These are phyloP conservation scores for Dacryopinax spathularia DNA, from an alignment of 768 basidiomycete species.

Conservation along the genomic window DNA sequence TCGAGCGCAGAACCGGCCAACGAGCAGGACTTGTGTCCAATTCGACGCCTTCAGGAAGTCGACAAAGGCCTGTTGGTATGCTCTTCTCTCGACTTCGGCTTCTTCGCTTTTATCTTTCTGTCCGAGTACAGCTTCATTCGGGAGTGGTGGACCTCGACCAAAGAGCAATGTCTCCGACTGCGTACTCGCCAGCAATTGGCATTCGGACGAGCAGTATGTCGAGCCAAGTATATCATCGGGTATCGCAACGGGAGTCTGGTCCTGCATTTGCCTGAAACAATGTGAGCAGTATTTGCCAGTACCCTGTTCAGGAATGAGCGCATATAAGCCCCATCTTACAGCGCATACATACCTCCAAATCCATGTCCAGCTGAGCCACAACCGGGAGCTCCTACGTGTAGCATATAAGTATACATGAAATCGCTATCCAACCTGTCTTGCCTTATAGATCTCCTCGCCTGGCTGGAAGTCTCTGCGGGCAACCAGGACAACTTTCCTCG, in stretches of 20 bases:
- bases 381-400: slow-evolving; percentile 55
- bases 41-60: slow-evolving; percentile 38
- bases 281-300: slow-evolving; percentile 58
- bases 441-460: slow-evolving; percentile 70
- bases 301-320: slow-evolving; percentile 26
- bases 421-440: slow-evolving; percentile 16
- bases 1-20: slow-evolving; percentile 56
- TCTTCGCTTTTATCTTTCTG: slow-evolving; percentile 20
- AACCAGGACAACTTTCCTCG: slow-evolving; percentile 37
- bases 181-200: slow-evolving; percentile 39
- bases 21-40: slow-evolving; percentile 38
- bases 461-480: slow-evolving; percentile 50
- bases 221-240: slow-evolving; percentile 41
- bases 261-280: slow-evolving; percentile 48
- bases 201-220: slow-evolving; percentile 60
- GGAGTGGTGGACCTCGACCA: slow-evolving; percentile 47
- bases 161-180: slow-evolving; percentile 61
- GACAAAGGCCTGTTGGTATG: slow-evolving; percentile 46
- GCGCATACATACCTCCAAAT: slow-evolving; percentile 29
- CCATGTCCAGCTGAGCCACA: slow-evolving; percentile 53
- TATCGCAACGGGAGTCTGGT: slow-evolving; percentile 32
- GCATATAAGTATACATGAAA: neutral
- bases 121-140: slow-evolving; percentile 26
- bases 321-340: neutral
- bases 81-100: slow-evolving; percentile 32